Conservation (phyloP, 1,284 basidiomycete genomes). For the Papiliotrema flavescens region DNA sequence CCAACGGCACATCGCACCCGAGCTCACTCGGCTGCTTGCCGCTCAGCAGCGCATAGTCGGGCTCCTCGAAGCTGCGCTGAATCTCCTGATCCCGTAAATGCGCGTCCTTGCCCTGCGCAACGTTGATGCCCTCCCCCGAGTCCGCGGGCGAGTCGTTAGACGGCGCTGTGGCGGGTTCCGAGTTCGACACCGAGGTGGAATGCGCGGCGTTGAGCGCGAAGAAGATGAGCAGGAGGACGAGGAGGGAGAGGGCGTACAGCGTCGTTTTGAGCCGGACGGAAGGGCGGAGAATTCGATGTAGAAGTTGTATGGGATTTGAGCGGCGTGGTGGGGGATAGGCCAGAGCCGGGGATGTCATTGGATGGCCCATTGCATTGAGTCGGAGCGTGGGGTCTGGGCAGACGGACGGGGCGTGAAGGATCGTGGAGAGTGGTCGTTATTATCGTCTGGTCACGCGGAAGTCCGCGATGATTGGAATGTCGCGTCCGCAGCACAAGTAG, state of each 20-base stretch:
- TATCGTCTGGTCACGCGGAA: no score
- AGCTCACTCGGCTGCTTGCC: conserved; percentile 44
- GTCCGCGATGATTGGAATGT: no score
- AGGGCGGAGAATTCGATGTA: conserved; percentile 24
- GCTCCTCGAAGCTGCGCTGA: conserved; percentile 46
- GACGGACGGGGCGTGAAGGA: not conserved
- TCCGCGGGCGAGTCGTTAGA: conserved; percentile 23
- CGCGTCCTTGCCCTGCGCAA: conserved; percentile 34
- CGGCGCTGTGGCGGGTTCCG: conserved; percentile 18
- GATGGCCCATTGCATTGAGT: not conserved
- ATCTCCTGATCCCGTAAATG: conserved; percentile 31
- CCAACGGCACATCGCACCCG: conserved; percentile 45
- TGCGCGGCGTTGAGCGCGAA: conserved; percentile 31
- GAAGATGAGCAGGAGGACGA: conserved; percentile 27
- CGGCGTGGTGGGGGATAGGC: not conserved
- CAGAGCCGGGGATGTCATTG: conserved; percentile 13
- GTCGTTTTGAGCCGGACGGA: conserved; percentile 35
- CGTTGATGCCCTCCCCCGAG: conserved; percentile 30
- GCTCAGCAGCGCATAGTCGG: conserved; percentile 44
- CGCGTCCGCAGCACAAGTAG: no score
- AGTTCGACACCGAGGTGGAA: conserved; percentile 3
- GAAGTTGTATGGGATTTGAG: not conserved
- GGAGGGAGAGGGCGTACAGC: conserved; percentile 25
- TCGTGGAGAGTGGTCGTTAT: no score
- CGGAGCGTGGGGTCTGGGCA: not conserved